Base-by-base conservation (phyloP, 345 rosid species). In the Gossypium raimondii region DNA sequence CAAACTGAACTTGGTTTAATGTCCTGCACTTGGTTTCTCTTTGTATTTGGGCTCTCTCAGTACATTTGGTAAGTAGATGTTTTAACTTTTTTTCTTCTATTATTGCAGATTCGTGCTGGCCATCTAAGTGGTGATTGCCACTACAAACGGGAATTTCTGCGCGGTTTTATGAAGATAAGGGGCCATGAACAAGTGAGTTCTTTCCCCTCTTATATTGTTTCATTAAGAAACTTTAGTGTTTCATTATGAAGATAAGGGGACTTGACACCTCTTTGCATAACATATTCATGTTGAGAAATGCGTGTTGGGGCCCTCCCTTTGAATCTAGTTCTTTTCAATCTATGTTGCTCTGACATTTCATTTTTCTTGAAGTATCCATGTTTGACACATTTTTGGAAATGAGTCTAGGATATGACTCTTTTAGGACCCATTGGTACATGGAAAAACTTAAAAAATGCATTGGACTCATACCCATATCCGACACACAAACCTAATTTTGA, bases 81-180 rank as follows among this genome's bases (percentile, higher is more conserved):
- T 22, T 70, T 66, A 47, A 70, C 53, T 20, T 38, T 3, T 11
- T 29, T 34, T 69, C 11, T 75, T 62, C 47, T 10, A 20, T 27
- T 51, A 20, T 59, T 56, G 77, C 81, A 95, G 99, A 93, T 95
- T 75, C 94, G 97, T 53, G 99, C 99, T 25, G 87, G 87, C 64
- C 96, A 93, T 84, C 80, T 93, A 63, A 95, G 99, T 44, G 98
- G 98, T 1, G 97, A 95, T 86, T 93, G 98, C 63, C 97, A 95
- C 84, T 95, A 76, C 85, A 91, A 95, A 79, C 86, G 97, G 52
- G 97, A 91, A 76, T 81, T 91, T 44, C 72, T 93, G 77, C 85
- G 97, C 11, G 98, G 99, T 79, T 81, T 68, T 81, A 57, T 91
- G 85, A 89, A 89, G 76, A 76, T 95, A 73, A 88, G 89, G 78